A percentile compares a stretch with the other conserved stretches of the same genome.
phyloP scores from a whole-genome alignment of 371 early-diverging fungal genomes.

The Mucor indicus region DNA sequence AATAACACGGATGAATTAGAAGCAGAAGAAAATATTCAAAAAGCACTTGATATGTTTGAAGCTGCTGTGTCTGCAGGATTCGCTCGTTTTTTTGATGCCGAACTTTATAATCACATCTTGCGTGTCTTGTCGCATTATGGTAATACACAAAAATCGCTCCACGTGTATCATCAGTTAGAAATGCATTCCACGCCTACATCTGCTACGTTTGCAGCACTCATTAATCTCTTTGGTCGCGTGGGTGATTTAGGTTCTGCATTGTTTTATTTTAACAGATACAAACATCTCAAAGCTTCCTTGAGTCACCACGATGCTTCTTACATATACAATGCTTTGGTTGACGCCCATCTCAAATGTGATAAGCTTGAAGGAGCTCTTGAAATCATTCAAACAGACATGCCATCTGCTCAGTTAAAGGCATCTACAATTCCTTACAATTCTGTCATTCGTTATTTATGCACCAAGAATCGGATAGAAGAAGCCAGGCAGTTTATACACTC shows the following conservation, averaged over 20 bases:
- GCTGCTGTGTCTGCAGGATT: constrained; percentile 15
- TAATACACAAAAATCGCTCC: constrained; percentile 30
- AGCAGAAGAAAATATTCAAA: constrained; percentile 33
- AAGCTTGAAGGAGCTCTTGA: constrained; percentile 33
- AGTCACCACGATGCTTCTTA: constrained; percentile 41
- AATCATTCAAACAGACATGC: constrained; percentile 39
- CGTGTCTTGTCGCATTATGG: constrained; percentile 49
- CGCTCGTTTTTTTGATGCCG: constrained; percentile 33
- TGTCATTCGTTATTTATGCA: constrained; percentile 43
- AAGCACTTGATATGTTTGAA: constrained; percentile 38
- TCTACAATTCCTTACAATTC: constrained; percentile 45
- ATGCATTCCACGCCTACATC: constrained; percentile 28
- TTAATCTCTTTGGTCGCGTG: constrained; percentile 46
- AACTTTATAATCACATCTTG: constrained; percentile 44
- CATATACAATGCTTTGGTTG: constrained; percentile 48
- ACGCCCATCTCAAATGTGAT: constrained; percentile 42
- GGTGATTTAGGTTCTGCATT: constrained; percentile 39
- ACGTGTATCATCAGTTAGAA: constrained; percentile 28
- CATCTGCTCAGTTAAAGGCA: constrained; percentile 21
- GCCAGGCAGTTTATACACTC: constrained; percentile 29
- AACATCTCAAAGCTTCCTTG: constrained; percentile 13
- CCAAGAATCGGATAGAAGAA: constrained; percentile 17
- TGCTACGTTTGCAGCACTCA: constrained; percentile 48
- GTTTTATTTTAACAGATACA: constrained; percentile 33
- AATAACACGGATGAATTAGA: constrained; percentile 30